Evolutionary conservation across 2,329 filamentous ascomycete genomes (phyloP).

Genomic region (Zymoseptoria tritici): DNA sequence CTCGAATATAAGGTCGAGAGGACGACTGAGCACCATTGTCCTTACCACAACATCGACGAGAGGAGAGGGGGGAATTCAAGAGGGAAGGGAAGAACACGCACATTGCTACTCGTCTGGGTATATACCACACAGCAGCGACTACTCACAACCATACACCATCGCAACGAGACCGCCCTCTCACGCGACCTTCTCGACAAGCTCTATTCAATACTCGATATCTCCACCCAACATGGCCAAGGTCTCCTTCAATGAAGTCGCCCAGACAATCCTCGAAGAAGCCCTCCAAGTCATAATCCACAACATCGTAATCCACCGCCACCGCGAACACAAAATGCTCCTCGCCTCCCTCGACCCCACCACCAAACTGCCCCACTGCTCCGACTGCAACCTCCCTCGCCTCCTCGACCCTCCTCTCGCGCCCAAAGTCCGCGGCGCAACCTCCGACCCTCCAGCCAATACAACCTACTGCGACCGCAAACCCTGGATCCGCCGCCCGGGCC

Average conservation of each 20-base stretch:
- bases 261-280: conserved; percentile 64
- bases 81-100: too few relatives aligned
- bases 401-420: conserved; percentile 59
- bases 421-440: conserved; percentile 25
- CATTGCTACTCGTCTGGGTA: too few relatives aligned
- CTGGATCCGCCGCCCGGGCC: conserved; percentile 67
- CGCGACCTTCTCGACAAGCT: neutral
- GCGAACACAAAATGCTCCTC: conserved; percentile 68
- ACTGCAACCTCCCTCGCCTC: conserved; percentile 66
- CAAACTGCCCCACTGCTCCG: conserved; percentile 63
- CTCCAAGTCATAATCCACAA: conserved; percentile 72
- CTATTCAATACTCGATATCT: neutral
- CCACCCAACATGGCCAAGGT: neutral
- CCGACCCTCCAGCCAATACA: conserved; percentile 35
- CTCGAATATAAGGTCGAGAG: neutral
- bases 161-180: neutral
- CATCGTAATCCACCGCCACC: conserved; percentile 65
- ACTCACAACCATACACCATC: neutral
- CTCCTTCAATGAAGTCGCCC: conserved; percentile 33
- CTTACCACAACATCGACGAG: neutral
- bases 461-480: conserved; percentile 75
- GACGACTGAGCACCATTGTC: neutral
- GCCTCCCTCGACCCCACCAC: conserved; percentile 67
- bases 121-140: neutral
- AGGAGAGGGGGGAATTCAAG: neutral